Base-by-base conservation (phyloP, 768 basidiomycete species). In the Lentinula edodes region DNA sequence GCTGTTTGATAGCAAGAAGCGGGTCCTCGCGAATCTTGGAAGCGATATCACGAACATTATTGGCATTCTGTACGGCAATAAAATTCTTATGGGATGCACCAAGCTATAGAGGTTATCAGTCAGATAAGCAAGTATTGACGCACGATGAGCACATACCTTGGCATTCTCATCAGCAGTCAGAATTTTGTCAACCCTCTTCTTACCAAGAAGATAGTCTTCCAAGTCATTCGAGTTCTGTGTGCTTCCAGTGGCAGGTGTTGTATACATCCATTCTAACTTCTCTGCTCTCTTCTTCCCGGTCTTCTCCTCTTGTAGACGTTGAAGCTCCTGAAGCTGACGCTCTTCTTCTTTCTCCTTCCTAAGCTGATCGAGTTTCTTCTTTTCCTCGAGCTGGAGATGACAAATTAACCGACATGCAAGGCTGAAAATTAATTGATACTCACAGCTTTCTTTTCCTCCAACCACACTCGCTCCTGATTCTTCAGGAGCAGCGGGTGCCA, bases 401-500 rank as follows among this genome's bases (percentile, higher is more conserved):
- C 35, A 61, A 43, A 66, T 56, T 54, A 46, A 41, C 20, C 20
- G 7, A 7, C 46, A 42, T 18, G 61, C 50, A 60, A 16, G 32
- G 41, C 43, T 57, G 58, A 20, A 28, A 23, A 28, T 20, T 42
- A 50, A 57, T 41, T 55, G 35, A 16, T 15, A 81, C 91, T 68
- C 71, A 93, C 93, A 58, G 95, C 94, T 71, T 92, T 90, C 84
- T 96, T 95, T 76, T 99, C 97, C 75, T 96, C 91, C 60, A 98
- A 83, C 96, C 97, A 98, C 69, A 98, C 97, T 84, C 91, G 87
- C 87, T 96, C 93, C 88, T 98, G 96, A 77, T 96, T 96, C 73
- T 93, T 94, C 75, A 97, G 75, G 76, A 96, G 91, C 82, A 95
- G 88, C 83, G 95, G 95, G 74, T 98, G 95, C 95, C 95, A 98